Conservation (phyloP, 108 stramenopile species). For the Epithemia pelagica region DNA sequence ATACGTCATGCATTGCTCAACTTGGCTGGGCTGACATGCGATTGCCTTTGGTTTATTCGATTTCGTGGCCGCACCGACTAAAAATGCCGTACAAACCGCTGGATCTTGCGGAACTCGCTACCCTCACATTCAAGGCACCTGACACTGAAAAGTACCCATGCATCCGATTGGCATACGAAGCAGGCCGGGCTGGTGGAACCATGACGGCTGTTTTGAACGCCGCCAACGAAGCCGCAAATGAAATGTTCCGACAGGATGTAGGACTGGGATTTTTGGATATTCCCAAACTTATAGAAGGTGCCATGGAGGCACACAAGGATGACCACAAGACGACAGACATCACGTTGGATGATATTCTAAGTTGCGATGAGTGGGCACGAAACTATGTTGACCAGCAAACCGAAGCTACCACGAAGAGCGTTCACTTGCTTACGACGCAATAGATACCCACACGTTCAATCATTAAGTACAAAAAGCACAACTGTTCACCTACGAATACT, state of each 20-base stretch:
- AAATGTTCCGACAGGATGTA: slow-evolving; percentile 87
- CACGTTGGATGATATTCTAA: slow-evolving; percentile 89
- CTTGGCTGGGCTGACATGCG: slow-evolving; percentile 97
- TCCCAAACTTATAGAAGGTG: slow-evolving; percentile 84
- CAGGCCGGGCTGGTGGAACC: slow-evolving; percentile 86
- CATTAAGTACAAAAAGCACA: too few relatives aligned
- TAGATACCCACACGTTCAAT: too few relatives aligned
- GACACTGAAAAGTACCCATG: slow-evolving; percentile 93
- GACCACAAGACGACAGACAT: slow-evolving; percentile 73
- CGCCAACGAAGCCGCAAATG: slow-evolving; percentile 94
- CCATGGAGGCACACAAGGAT: slow-evolving; percentile 93
- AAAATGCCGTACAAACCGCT: slow-evolving; percentile 88
- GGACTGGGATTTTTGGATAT: slow-evolving; percentile 90
- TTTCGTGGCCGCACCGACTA: slow-evolving; percentile 93
- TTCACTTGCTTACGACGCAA: background rate
- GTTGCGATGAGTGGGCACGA: slow-evolving; percentile 88
- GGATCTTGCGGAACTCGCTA: slow-evolving; percentile 69
- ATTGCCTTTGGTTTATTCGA: slow-evolving; percentile 90
- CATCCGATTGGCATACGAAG: slow-evolving; percentile 88
- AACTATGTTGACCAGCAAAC: slow-evolving; percentile 60
- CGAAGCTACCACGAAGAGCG: slow-evolving; percentile 26
- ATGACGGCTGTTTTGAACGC: slow-evolving; percentile 97
- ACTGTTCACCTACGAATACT: too few relatives aligned
- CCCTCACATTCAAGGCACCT: slow-evolving; percentile 84
- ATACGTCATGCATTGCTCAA: slow-evolving; percentile 93